Evolutionary conservation across 805 yeast genomes (phyloP), one percentile per base, ranked within the genome.

Genomic region (Barnettozyma vustinii): DNA sequence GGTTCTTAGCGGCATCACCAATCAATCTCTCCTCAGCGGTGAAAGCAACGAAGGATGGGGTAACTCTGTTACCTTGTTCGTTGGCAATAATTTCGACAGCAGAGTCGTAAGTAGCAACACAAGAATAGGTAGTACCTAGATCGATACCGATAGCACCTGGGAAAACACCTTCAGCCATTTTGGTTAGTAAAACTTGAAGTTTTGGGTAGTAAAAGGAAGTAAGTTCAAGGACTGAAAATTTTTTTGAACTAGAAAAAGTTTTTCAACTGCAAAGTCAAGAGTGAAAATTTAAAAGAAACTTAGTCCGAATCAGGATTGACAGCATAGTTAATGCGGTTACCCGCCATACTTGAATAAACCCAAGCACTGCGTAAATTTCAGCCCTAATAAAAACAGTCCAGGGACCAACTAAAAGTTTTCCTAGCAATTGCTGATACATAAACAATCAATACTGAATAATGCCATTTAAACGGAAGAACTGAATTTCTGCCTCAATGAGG

Each of bases 81-180:
- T 83, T 83, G 67, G 88, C 87, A 73, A 83, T 81, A 68, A 83
- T 83, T 70, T 83, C 88, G 66, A 83, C 89, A 69, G 83, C 83
- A 60, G 81, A 76, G 71, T 81, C 84, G 77, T 79, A 83, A 67
- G 83, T 82, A 71, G 87, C 88, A 65, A 83, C 88, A 82, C 88
- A 83, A 53, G 88, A 83, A 73, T 76, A 75, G 61, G 89, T 83
- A 65, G 96, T 87, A 82, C 96, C 96, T 75, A 87, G 80, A 81
- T 91, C 98, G 84, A 92, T 92, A 85, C 99, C 99, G 72, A 89
- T 87, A 76, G 94, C 94, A 86, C 97, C 97, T 83, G 91, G 94
- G 85, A 87, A 90, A 79, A 90, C 94, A 85, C 96, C 96, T 82
- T 90, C 97, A 84, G 91, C 87, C 91, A 84, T 84, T 74, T 54